Base-by-base conservation (phyloP, 2,329 filamentous ascomycete genomes). In the Hymenoscyphus infarciens region DNA sequence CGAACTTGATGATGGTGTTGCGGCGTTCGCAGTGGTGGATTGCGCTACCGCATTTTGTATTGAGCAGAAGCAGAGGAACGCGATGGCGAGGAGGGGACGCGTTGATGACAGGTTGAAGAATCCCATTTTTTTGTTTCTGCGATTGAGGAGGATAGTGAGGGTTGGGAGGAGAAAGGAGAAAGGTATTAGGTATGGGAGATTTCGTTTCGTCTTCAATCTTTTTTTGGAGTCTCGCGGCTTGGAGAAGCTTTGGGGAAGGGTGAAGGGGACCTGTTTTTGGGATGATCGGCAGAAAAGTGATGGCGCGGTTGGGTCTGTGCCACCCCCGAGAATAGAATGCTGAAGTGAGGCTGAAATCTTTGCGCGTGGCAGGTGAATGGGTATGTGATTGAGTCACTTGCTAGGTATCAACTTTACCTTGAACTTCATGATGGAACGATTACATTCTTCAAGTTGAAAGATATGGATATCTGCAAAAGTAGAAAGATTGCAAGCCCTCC, bases 291-390 rank as follows among this genome's bases (percentile, higher is more conserved):
- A 19, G n/a, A n/a, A 45, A 45, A 19, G 8, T 22, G n/a, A 19
- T 11, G n/a, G 19, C 42, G 19, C 8, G 42, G 29, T 31, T 31
- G n/a, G 19, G n/a, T 22, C 42, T 49, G 42, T 49, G 42, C 42
- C 42, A 49, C n/a, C 42, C 42, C 42, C 42, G 42, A 49, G 42
- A 49, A 49, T 49, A 49, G 42, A 49, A 49, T 49, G 42, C n/a
- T 49, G 42, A 11, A 35, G 42, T 49, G 42, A 49, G 42, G 42
- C 42, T 49, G 42, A 49, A 49, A 22, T 22, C 42, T 11, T 22
- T 35, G 33, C 5, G 33, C 33, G 33, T 35, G 33, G 33, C 33
- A 10, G 33, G 33, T 35, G n/a, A n/a, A 11, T 6, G 27, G 6
- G 27, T 29, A 29, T 3, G 27, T 29, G n/a, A 2, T 27, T 27